Evolutionary conservation across 331 rosid genomes (phyloP).

Genomic region (Spiraea crenata): DNA sequence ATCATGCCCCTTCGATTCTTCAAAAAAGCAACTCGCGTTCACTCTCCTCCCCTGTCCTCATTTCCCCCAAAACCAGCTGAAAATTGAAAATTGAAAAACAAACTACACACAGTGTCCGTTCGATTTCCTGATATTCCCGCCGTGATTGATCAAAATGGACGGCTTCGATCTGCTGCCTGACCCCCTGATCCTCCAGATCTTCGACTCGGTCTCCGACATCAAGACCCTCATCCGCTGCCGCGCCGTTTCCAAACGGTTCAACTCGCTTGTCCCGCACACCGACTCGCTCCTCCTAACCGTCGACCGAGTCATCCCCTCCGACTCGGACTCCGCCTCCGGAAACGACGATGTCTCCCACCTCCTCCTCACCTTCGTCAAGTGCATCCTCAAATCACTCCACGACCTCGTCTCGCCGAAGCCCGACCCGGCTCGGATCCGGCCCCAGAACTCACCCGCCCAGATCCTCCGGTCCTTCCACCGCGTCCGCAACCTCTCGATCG

Average conservation of each 20-base stretch:
- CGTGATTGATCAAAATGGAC: conserved; percentile 8
- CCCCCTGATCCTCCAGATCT: conserved; percentile 41
- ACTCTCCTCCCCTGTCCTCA: not conserved
- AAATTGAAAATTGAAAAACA: not conserved
- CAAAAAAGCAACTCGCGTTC: not conserved
- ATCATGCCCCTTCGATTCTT: not conserved
- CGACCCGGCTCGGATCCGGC: conserved; percentile 3
- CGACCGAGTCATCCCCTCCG: conserved; percentile 43
- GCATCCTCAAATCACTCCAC: conserved; percentile 35
- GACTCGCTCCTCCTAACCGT: conserved; percentile 44
- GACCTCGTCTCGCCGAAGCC: conserved; percentile 27
- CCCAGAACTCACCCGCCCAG: conserved; percentile 30
- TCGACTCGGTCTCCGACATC: conserved; percentile 45
- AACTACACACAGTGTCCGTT: not conserved
- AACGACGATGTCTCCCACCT: conserved; percentile 10
- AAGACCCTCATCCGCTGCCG: conserved; percentile 45
- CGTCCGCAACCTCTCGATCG: conserved; percentile 33
- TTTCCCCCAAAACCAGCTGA: not conserved
- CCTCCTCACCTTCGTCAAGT: conserved; percentile 21
- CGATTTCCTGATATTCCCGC: not conserved
- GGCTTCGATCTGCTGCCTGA: conserved; percentile 46
- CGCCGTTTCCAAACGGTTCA: conserved; percentile 41
- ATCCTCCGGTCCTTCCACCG: conserved; percentile 42
- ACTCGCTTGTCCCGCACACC: conserved; percentile 44
- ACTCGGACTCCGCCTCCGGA: conserved; percentile 11